Evolutionary conservation across 495 filamentous ascomycete genomes (phyloP).

Genomic region (Aspergillus cavernicola): DNA sequence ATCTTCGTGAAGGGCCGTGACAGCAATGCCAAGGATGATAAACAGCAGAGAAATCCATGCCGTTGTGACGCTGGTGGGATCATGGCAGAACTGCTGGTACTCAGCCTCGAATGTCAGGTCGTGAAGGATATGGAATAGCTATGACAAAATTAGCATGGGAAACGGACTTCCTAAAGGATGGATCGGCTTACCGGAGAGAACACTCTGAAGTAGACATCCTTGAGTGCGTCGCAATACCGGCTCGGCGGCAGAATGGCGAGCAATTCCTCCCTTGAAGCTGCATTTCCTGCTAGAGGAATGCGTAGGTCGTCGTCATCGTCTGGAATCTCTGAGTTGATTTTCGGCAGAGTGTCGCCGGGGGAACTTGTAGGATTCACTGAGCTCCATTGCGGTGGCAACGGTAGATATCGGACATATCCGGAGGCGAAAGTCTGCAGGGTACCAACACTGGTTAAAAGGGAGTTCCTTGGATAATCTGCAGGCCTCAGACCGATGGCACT

Average conservation of each 20-base stretch:
- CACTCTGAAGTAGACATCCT: conserved; percentile 39
- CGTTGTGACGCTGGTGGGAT: conserved; percentile 36
- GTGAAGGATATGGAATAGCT: conserved; percentile 43
- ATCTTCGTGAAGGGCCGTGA: conserved; percentile 44
- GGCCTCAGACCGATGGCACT: conserved; percentile 17
- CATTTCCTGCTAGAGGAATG: conserved; percentile 30
- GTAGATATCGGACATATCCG: conserved; percentile 41
- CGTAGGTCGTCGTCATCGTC: conserved; percentile 38
- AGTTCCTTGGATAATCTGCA: conserved; percentile 16
- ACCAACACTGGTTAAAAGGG: conserved; percentile 27
- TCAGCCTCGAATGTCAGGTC: conserved; percentile 47
- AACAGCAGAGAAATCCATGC: conserved; percentile 47
- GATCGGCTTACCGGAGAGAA: conserved; percentile 34
- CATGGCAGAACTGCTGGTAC: conserved; percentile 42
- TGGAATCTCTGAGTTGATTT: conserved; percentile 28
- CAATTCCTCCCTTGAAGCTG: conserved; percentile 28
- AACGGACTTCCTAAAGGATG: not conserved
- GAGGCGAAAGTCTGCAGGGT: conserved; percentile 32
- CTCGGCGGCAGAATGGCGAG: conserved; percentile 36
- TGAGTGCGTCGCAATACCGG: conserved; percentile 36
- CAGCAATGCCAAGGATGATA: conserved; percentile 39
- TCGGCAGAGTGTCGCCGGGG: conserved; percentile 27
- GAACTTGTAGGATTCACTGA: conserved; percentile 27
- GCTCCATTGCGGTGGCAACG: conserved; percentile 36
- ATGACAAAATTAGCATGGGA: not conserved